Conservation (phyloP, 2,329 filamentous ascomycete genomes). For the Chaetomium strumarium region DNA sequence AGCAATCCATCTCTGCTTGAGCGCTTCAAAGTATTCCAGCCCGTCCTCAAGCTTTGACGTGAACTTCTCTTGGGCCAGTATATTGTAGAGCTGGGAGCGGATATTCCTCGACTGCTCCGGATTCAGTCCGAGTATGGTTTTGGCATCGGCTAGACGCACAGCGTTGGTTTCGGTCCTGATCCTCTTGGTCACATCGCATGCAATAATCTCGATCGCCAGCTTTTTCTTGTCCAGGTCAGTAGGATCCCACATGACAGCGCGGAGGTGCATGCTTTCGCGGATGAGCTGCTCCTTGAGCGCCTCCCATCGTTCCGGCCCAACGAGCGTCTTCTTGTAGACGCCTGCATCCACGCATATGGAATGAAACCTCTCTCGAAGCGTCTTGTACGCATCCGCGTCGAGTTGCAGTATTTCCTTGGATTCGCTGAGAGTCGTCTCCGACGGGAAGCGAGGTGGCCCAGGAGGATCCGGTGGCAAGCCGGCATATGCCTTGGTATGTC, state of each 20-base stretch:
- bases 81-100: slow-evolving; percentile 59
- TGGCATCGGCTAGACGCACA: slow-evolving; percentile 71
- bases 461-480: slow-evolving; percentile 62
- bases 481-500: slow-evolving; percentile 62
- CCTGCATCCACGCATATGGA: slow-evolving; percentile 61
- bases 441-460: slow-evolving; percentile 68
- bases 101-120: slow-evolving; percentile 49
- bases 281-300: slow-evolving; percentile 62
- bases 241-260: slow-evolving; percentile 54
- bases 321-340: slow-evolving; percentile 70
- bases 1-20: slow-evolving; percentile 64
- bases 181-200: slow-evolving; percentile 74
- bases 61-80: slow-evolving; percentile 60
- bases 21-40: slow-evolving; percentile 61
- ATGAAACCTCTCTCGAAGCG: slow-evolving; percentile 61
- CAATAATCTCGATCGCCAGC: slow-evolving; percentile 71
- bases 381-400: slow-evolving; percentile 56
- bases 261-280: slow-evolving; percentile 57
- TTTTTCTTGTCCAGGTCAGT: slow-evolving; percentile 56
- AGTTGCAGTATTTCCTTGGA: slow-evolving; percentile 64
- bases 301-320: slow-evolving; percentile 69
- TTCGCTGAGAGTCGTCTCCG: slow-evolving; percentile 76
- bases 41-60: slow-evolving; percentile 69
- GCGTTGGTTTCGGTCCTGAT: slow-evolving; percentile 58
- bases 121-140: slow-evolving; percentile 49